Base-by-base conservation (phyloP, 1,139 yeast genomes). In the Protomyces gravidus region DNA sequence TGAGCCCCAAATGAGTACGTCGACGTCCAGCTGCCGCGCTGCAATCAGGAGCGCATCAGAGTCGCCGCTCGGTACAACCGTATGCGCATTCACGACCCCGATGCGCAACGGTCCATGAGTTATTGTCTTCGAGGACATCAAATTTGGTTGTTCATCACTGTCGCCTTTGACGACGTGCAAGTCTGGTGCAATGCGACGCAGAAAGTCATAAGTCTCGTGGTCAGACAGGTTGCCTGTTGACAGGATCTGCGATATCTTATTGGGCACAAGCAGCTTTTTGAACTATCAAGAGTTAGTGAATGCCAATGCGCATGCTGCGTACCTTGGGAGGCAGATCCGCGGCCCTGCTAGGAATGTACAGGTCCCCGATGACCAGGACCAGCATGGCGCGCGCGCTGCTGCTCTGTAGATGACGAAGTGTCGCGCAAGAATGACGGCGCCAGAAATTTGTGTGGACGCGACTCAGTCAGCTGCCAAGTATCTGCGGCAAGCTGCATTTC, bases 1-100 rank as follows among this genome's bases (percentile, higher is more conserved):
- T 0, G 96, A 96, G n/a, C 97, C 97, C 88, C 95, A 89, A n/a
- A 92, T 77, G 67, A 92, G 76, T 7, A 92, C 80, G 71, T 92
- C 97, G 50, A 88, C 97, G 70, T 90, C 95, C 76, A 90, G 76
- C 72, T 89, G 92, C 63, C 98, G 78, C 0, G 98, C 96, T 62
- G 87, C 79, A 1, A 86, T 81, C 67, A 88, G 77, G 62, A 92
- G 76, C 49, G 95, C 84, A 67, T 90, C 81, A 2, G 97, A 95
- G 68, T 92, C 98, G 50, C 83, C 82, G 63, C 83, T 81, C 1
- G 98, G 98, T 9, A 90, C 84, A 2, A 89, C 77, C 36, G 86
- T 85, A 70, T 82, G 85, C 7, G 97, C 97, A 66, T 87, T 85
- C 5, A 92, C 84, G 66, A 89, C 79, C 2, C 97, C 98, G 53